Conservation (phyloP, 257 asterid species). For the Prunella vulgaris region DNA sequence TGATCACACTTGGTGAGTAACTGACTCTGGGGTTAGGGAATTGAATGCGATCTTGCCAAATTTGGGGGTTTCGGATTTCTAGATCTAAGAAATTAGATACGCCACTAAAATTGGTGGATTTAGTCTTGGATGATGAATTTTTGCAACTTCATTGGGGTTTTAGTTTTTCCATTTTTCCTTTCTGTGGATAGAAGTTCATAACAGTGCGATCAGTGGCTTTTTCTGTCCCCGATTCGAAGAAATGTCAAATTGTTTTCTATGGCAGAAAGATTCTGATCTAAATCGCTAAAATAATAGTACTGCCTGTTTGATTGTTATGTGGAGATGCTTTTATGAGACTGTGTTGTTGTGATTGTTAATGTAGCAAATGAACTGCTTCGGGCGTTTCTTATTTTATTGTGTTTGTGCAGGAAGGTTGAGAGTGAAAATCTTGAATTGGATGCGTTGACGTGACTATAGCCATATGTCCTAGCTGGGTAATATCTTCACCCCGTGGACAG, state of each 20-base stretch:
- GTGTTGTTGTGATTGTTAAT: not conserved
- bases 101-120: slow-evolving; percentile 19
- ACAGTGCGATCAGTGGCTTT: slow-evolving; percentile 1
- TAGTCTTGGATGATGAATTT: not conserved
- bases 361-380: not conserved
- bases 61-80: slow-evolving; percentile 18
- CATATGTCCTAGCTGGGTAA: slow-evolving; percentile 44
- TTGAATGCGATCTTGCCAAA: slow-evolving; percentile 28
- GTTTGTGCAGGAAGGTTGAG: slow-evolving; percentile 23
- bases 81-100: slow-evolving; percentile 26
- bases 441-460: slow-evolving; percentile 24
- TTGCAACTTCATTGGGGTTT: not conserved
- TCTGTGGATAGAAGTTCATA: not conserved
- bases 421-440: slow-evolving; percentile 23
- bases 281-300: not conserved
- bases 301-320: not conserved
- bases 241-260: no score
- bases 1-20: slow-evolving; percentile 12
- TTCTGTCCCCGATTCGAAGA: no score
- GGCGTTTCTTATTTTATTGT: slow-evolving; percentile 16
- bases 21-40: slow-evolving; percentile 17
- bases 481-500: slow-evolving; percentile 27
- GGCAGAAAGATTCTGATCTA: slow-evolving; percentile 9
- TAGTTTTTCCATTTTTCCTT: not conserved
- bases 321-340: not conserved